These are phyloP conservation scores for Nymphaea thermarum DNA, from an alignment of 164 flowering plant species.

Conservation along the genomic window DNA sequence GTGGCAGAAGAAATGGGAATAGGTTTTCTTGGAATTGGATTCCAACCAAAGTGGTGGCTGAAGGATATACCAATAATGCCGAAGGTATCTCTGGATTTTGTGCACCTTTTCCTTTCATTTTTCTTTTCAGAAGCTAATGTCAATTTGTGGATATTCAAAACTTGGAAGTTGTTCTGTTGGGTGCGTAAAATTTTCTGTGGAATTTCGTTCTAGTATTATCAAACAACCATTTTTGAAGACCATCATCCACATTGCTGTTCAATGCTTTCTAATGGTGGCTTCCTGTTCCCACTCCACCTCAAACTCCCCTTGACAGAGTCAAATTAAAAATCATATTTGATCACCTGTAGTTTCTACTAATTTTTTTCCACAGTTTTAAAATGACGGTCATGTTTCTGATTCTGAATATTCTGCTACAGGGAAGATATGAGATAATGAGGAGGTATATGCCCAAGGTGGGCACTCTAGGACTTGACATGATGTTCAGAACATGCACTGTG, in stretches of 20 bases:
- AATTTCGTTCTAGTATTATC: too few relatives aligned
- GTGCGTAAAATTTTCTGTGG: not conserved
- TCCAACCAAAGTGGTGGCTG: conserved; percentile 87
- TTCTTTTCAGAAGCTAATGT: not conserved
- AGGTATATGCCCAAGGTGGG: conserved; percentile 99
- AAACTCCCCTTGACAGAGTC: too few relatives aligned
- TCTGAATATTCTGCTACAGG: conserved; percentile 44
- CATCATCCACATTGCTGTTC: too few relatives aligned
- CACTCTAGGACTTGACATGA: conserved; percentile 92
- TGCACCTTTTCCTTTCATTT: not conserved
- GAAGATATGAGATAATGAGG: conserved; percentile 90
- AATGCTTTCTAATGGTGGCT: too few relatives aligned
- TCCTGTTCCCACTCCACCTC: too few relatives aligned
- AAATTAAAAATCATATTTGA: too few relatives aligned
- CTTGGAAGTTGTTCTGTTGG: not conserved
- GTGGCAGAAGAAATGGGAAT: conserved; percentile 95
- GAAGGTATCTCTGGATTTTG: conserved; percentile 37
- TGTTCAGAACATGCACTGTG: conserved; percentile 98
- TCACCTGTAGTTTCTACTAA: too few relatives aligned
- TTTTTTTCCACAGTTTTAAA: too few relatives aligned
- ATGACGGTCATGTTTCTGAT: too few relatives aligned
- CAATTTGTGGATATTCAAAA: not conserved
- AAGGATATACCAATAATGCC: conserved; percentile 97
- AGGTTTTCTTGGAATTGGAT: conserved; percentile 92
- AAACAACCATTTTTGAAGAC: too few relatives aligned